These are phyloP conservation scores for Pleurozium schreberi DNA, from an alignment of 225 moss, liverwort and hornwort genomes.

Conservation along the genomic window DNA sequence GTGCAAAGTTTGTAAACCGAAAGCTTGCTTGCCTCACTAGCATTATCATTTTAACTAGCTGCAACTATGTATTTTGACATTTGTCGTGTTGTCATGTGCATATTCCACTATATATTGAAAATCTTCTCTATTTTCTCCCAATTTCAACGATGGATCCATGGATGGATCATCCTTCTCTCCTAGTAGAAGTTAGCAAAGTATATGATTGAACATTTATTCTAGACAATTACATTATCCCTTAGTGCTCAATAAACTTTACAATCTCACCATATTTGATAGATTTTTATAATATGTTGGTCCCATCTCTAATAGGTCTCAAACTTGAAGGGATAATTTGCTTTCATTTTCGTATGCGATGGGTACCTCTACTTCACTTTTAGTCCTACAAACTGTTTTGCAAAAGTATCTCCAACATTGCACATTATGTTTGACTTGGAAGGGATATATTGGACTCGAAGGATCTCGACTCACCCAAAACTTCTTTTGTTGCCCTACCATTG, in stretches of 20 bases:
- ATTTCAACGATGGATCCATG: too few relatives aligned
- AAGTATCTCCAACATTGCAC: background rate
- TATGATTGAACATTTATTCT: fast-evolving
- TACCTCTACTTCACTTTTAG: background rate
- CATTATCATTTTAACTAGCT: background rate
- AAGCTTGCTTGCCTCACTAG: background rate
- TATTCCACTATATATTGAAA: background rate
- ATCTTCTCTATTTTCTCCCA: too few relatives aligned
- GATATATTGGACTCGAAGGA: too few relatives aligned
- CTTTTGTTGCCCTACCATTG: too few relatives aligned
- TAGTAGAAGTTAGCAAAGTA: background rate
- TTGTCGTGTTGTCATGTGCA: fast-evolving
- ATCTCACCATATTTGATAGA: background rate
- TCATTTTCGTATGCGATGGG: background rate
- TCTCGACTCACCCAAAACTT: too few relatives aligned
- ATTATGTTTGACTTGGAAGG: fast-evolving
- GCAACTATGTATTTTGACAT: background rate
- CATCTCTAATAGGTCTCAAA: fast-evolving
- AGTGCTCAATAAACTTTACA: background rate
- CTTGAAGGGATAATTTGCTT: background rate
- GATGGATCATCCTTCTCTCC: background rate
- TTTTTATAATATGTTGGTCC: background rate
- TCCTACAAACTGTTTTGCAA: background rate
- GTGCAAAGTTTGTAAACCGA: background rate
- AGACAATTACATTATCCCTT: background rate